phyloP scores from a whole-genome alignment of 257 asterid genomes.

The Primulina huaijiensis region DNA sequence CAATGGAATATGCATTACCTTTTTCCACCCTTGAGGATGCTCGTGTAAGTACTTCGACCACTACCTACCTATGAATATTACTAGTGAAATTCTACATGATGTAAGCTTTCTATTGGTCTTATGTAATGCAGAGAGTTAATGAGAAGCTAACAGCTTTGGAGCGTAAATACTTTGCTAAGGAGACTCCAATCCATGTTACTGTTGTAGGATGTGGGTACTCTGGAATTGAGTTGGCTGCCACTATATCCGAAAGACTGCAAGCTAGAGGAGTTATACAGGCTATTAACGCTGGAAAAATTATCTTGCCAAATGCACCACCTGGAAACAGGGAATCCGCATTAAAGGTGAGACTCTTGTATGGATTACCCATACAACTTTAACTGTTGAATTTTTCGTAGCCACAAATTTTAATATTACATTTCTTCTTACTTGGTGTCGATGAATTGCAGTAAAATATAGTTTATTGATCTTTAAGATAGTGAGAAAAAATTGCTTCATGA shows the following conservation, averaged over 20 bases:
- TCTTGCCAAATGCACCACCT: constrained; percentile 79
- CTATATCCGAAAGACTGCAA: constrained; percentile 82
- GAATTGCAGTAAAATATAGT: constrained; percentile 1
- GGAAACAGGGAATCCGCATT: constrained; percentile 87
- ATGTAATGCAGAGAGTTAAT: constrained; percentile 64
- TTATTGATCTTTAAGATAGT: not conserved
- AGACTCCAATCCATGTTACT: constrained; percentile 66
- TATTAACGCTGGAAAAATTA: constrained; percentile 63
- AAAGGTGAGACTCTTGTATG: constrained; percentile 51
- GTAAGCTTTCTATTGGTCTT: constrained; percentile 14
- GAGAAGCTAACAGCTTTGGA: constrained; percentile 65
- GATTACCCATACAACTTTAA: constrained; percentile 8
- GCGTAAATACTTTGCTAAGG: constrained; percentile 65
- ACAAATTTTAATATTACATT: not conserved
- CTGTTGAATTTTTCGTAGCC: not conserved
- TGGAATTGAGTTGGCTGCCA: constrained; percentile 94
- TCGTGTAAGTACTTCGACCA: constrained; percentile 49
- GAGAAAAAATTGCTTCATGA: not conserved
- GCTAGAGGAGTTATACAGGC: constrained; percentile 76
- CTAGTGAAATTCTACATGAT: constrained; percentile 5
- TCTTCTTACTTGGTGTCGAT: not conserved
- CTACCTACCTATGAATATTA: constrained; percentile 6
- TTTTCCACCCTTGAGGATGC: constrained; percentile 97
- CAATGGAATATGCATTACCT: constrained; percentile 78
- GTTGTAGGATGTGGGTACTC: constrained; percentile 97